Percentiles rank a stretch among this genome's conserved stretches.
Conservation (phyloP, 139 green algal genomes). For the Edaphochlamys debaryana region DNA sequence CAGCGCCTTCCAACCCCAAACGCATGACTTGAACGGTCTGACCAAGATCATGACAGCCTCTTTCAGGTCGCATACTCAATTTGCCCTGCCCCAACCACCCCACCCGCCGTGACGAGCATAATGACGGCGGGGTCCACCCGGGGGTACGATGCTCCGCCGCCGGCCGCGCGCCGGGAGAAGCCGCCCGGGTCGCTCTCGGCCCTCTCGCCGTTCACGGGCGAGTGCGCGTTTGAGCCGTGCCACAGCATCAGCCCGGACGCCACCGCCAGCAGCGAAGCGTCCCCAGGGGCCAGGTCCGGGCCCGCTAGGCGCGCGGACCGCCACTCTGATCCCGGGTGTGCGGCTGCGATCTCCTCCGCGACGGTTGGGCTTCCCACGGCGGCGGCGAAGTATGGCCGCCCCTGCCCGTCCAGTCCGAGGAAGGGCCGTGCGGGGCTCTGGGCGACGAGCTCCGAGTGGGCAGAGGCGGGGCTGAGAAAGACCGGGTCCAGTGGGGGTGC, state of each 20-base stretch:
- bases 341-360: background rate
- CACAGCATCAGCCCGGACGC: slow-evolving; percentile 38
- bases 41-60: no score
- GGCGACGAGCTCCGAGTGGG: background rate
- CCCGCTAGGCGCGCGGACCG: slow-evolving; percentile 58
- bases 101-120: slow-evolving; percentile 68
- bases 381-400: slow-evolving; percentile 25
- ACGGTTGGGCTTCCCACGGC: background rate
- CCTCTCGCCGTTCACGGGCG: background rate
- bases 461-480: slow-evolving; percentile 11
- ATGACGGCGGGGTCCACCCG: slow-evolving; percentile 86
- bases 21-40: no score
- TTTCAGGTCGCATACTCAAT: no score
- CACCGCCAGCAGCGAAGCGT: slow-evolving; percentile 68
- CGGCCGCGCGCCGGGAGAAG: slow-evolving; percentile 8
- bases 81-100: no score
- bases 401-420: slow-evolving; percentile 11
- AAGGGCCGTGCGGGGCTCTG: slow-evolving; percentile 8
- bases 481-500: slow-evolving; percentile 2
- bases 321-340: background rate
- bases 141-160: slow-evolving; percentile 52
- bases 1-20: no score
- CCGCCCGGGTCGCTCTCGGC: background rate
- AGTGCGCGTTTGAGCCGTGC: slow-evolving; percentile 13
- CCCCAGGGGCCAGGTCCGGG: slow-evolving; percentile 46